A percentile compares a stretch with the other conserved stretches of the same genome.
Evolutionary conservation across 129 eudicot species (phyloP).

Genomic region (Arctium minus): DNA sequence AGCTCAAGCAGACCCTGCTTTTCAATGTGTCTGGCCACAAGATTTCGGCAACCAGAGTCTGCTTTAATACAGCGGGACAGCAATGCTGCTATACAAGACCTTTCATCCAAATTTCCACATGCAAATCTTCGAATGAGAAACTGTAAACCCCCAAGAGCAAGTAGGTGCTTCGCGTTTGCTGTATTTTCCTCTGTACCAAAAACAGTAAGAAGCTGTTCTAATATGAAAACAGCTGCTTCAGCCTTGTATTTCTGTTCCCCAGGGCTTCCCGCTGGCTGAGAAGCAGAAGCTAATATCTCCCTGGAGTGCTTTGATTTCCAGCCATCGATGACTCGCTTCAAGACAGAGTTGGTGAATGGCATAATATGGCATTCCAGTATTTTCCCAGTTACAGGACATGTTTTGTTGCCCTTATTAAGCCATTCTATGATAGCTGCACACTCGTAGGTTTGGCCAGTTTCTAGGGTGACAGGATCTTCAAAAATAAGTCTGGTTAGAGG

Average conservation of each 20-base stretch:
- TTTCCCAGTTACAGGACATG: slow-evolving; percentile 64
- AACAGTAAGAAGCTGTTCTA: slow-evolving; percentile 63
- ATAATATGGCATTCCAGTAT: slow-evolving; percentile 39
- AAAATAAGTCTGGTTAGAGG: slow-evolving; percentile 63
- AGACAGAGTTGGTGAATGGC: slow-evolving; percentile 58
- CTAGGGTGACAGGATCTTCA: slow-evolving; percentile 77
- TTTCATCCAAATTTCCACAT: slow-evolving; percentile 49
- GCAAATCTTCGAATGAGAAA: slow-evolving; percentile 56
- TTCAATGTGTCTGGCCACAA: slow-evolving; percentile 48
- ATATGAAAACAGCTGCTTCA: slow-evolving; percentile 43
- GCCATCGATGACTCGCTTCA: slow-evolving; percentile 58
- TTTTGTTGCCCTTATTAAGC: slow-evolving; percentile 51
- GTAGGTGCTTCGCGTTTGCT: slow-evolving; percentile 35
- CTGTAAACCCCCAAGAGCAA: slow-evolving; percentile 70
- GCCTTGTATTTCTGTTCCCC: slow-evolving; percentile 39
- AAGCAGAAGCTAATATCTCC: slow-evolving; percentile 44
- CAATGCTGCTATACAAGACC: slow-evolving; percentile 44
- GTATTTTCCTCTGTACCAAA: slow-evolving; percentile 48
- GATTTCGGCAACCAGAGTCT: slow-evolving; percentile 51
- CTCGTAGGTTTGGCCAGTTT: slow-evolving; percentile 83
- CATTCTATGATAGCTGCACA: slow-evolving; percentile 51
- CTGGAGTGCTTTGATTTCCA: slow-evolving; percentile 68
- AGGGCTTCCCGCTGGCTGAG: slow-evolving; percentile 37
- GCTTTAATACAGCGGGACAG: slow-evolving; percentile 58
- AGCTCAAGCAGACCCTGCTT: slow-evolving; percentile 43